Base-by-base conservation (phyloP, 345 rosid species). In the Isatis tinctoria region DNA sequence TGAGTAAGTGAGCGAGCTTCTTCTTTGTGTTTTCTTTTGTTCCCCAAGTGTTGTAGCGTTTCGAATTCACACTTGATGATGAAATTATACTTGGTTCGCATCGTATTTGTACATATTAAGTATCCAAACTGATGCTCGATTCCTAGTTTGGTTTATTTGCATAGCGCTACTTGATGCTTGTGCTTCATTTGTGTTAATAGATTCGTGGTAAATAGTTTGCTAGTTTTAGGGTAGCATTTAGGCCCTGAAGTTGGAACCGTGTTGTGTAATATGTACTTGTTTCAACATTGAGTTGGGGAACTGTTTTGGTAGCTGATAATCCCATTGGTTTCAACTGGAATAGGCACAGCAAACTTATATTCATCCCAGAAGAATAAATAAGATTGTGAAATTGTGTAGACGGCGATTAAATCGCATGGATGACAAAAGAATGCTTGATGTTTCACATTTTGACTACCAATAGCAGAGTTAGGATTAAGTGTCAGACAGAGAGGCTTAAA, bases 1-100 rank as follows among this genome's bases (percentile, higher is more conserved):
- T 85, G 72, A 22, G 24, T 85, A 70, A 22, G 24, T 22, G 24
- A 83, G 61, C 40, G 10, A 26, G 39, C 13, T 61, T 58, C 13
- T 32, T 13, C 10, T 12, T 12, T 0, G 3, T 17, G 1, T 47
- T 3, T 10, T 10, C 4, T 51, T 13, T 12, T 10, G n/a, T 3
- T 8, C 27, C 12, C 5, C 1, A 53, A 14, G 36, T 53, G 36
- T 30, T 13, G 22, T 24, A 9, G n/a, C n/a, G 2, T 51, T 27
- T 53, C 11, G 1, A 39, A 51, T 22, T 22, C 56, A 45, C 67
- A 3, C 37, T 35, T 60, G 1, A n/a, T 7, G 60, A 37, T 71
- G 30, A 17, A 39, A 14, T 3, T 20, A 8, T 56, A 18, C 32
- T 4, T 40, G 0, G 22, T 41, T 53, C 2, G 28, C 72, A 11